Base-by-base conservation (phyloP, 495 filamentous ascomycete species). In the Trichoderma erinaceum region DNA sequence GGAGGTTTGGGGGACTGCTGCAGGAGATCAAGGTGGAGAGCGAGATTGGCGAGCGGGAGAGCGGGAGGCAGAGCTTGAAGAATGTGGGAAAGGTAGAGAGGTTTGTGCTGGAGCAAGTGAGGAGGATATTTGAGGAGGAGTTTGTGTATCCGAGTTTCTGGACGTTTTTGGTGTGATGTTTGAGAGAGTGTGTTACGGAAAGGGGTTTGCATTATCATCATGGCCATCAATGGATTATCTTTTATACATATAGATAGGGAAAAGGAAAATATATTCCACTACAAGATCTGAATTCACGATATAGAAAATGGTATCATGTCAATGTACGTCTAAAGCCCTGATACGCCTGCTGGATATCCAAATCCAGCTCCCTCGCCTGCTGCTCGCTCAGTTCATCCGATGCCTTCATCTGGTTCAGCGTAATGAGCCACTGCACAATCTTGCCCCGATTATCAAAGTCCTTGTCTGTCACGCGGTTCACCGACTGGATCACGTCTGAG, bases 51-150 rank as follows among this genome's bases (percentile, higher is more conserved):
- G 86, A 94, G 74, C 87, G 91, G 71, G 92, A 92, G 73, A 88
- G 90, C 68, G 92, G 92, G 41, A 96, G 93, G 78, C 93, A 96
- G 78, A 92, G 93, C 41, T 78, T 99, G 35, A 98, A 97, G 82
- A 99, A 99, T 78, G 93, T 99, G 46, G 93, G 96, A 21, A 99
- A 99, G 80, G 95, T 99, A 46, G 95, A 99, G 80, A 89, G 92
- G 69, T 99, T 99, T 75, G 92, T 99, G 63, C 84, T 99, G 27
- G 94, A 97, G 75, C 96, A 98, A 76, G 95, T 99, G 43, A 88
- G 94, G 68, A 86, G 93, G 68, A 97, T 98, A 68, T 98, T 99
- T 73, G 95, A 99, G 78, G 95, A 97, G 74, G 95, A 99, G 77
- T 91, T 99, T 75, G 93, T 99, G 27, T 99, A 93, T 79, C 95